Base-by-base conservation (phyloP, 1,284 basidiomycete species). In the Ceratorhiza oryzae-sativae region DNA sequence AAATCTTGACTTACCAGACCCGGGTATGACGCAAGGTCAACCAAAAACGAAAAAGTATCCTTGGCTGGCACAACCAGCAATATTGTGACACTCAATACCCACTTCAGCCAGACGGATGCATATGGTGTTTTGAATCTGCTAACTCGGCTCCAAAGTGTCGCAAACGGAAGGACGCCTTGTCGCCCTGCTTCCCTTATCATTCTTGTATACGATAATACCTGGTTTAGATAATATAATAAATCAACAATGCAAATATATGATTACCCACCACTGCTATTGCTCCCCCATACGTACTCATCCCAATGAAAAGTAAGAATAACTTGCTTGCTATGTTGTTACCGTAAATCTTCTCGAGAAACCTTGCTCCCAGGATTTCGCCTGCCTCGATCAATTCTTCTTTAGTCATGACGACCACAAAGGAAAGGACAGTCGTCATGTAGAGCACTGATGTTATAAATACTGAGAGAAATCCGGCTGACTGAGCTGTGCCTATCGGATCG, bases 261-360 rank as follows among this genome's bases (percentile, higher is more conserved):
- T 73, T 72, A 20, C 75, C 75, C 46, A 79, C 77, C 56, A 77
- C 75, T 20, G 77, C 75, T 45, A 86, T 75, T 72, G 83, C 75
- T 49, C 77, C 78, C 1, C 76, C 77, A 12, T 77, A 73, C 15
- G 77, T 77, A 46, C 79, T 77, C 27, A 80, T 76, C 1, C 81
- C 80, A 15, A 79, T 79, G 34, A 83, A 76, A 1, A 78, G 79
- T 2, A 79, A 79, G 41, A 82, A 77, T 18, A 82, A 77, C 15
- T 75, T 75, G 15, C 76, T 73, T 2, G 76, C 79, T 0, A 79
- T 80, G 13, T 78, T 79, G 25, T 75, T 62, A 13, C 86, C 87
- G 71, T 87, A 88, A 45, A 88, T 85, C 36, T 86, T 83, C 55
- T 77, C 75, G 75, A 88, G 88, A 76, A 87, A 88, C 42, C 85